These are phyloP conservation scores for Yarrowia deformans DNA, from an alignment of 805 yeast genomes.

Conservation along the genomic window DNA sequence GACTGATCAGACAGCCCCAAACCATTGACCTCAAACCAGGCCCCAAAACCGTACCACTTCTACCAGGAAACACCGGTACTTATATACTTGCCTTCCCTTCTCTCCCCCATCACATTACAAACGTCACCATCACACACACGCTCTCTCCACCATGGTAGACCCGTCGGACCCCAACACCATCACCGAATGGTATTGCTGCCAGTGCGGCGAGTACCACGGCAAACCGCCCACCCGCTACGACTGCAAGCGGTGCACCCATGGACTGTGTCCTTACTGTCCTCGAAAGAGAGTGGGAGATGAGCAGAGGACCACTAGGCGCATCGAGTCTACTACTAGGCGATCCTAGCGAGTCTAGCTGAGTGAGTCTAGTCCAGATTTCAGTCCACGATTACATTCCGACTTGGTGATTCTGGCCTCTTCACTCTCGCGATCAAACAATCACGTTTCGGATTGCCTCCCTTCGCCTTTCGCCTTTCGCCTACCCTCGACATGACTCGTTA, in stretches of 20 bases:
- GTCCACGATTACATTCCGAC: too few relatives aligned
- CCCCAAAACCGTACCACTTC: too few relatives aligned
- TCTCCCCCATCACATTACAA: slow-evolving; percentile 1
- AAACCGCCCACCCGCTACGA: slow-evolving; percentile 47
- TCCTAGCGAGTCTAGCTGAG: neutral
- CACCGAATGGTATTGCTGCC: slow-evolving; percentile 51
- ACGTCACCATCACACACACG: neutral
- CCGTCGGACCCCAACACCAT: slow-evolving; percentile 46
- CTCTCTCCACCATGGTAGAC: slow-evolving; percentile 28
- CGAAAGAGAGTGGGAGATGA: slow-evolving; percentile 19
- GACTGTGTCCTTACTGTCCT: slow-evolving; percentile 48
- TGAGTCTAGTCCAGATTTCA: too few relatives aligned
- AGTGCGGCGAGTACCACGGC: slow-evolving; percentile 49
- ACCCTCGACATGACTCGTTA: too few relatives aligned
- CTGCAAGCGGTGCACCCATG: slow-evolving; percentile 48
- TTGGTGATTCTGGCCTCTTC: too few relatives aligned
- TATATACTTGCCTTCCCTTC: neutral
- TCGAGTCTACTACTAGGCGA: neutral
- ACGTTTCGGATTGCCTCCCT: too few relatives aligned
- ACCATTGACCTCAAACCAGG: neutral
- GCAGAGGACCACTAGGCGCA: neutral
- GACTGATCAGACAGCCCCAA: neutral
- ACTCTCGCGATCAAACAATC: too few relatives aligned
- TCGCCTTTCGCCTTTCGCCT: neutral
- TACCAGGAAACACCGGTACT: neutral